phyloP scores from a whole-genome alignment of 208 protist genomes.

The Leishmania amazonensis region DNA sequence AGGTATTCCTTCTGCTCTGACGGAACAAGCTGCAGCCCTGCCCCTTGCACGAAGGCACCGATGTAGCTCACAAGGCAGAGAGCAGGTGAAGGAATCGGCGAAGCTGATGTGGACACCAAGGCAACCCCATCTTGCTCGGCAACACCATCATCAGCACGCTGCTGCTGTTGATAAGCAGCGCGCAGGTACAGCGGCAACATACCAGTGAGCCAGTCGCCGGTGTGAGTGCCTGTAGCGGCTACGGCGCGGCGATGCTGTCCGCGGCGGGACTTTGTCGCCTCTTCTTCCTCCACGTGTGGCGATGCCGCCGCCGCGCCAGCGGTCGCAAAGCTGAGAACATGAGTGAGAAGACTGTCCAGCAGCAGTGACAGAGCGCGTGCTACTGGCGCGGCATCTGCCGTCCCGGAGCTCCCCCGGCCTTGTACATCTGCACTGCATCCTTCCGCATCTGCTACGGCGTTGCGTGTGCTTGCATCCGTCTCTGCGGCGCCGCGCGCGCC shows the following conservation, averaged over 20 bases:
- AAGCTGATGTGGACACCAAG: not conserved
- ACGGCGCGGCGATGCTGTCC: constrained; percentile 1
- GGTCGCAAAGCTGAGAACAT: constrained; percentile 2
- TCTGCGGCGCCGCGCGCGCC: constrained; percentile 4
- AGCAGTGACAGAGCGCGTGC: constrained; percentile 5
- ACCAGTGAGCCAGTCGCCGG: constrained; percentile 22
- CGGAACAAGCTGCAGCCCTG: constrained; percentile 25
- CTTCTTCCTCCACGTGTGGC: not conserved
- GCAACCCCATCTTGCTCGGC: not conserved
- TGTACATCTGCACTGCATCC: not conserved
- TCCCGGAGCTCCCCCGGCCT: not conserved
- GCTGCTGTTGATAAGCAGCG: constrained; percentile 8
- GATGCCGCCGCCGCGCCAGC: not conserved
- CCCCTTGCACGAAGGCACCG: constrained; percentile 22
- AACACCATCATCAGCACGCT: not conserved
- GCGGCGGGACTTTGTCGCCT: constrained; percentile 8
- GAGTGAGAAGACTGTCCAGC: constrained; percentile 16
- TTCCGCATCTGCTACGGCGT: not conserved
- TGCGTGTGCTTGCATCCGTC: not conserved
- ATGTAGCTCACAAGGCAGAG: constrained; percentile 33
- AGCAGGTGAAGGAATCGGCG: constrained; percentile 9
- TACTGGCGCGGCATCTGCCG: not conserved
- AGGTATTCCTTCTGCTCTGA: constrained; percentile 23
- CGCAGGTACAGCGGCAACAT: constrained; percentile 32
- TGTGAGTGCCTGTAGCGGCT: not conserved